phyloP scores from a whole-genome alignment of 2,329 filamentous ascomycete species.

The Talaromyces marneffei region DNA sequence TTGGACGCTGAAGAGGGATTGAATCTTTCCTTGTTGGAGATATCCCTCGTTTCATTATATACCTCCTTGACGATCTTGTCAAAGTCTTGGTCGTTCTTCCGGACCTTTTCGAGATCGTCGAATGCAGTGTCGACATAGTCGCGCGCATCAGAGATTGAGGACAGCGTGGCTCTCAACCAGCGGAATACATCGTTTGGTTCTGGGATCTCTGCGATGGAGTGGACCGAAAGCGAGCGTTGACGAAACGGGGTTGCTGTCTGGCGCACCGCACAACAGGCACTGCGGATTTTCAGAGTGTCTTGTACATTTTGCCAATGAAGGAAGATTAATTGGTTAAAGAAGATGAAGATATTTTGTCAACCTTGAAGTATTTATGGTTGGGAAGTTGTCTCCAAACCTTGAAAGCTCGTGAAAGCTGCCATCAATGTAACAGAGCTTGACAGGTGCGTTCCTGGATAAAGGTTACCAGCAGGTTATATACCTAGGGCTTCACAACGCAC shows the following conservation, averaged over 20 bases:
- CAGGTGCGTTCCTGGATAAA: neutral
- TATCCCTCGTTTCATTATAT: neutral
- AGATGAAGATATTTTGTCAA: neutral
- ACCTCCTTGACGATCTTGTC: neutral
- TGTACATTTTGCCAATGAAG: neutral
- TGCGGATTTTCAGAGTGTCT: neutral
- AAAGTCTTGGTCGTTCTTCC: neutral
- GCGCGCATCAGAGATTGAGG: neutral
- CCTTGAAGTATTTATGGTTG: neutral
- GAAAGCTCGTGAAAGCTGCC: neutral
- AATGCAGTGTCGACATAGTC: neutral
- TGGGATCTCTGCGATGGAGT: neutral
- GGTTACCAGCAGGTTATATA: neutral
- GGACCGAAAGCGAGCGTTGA: neutral
- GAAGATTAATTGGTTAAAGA: neutral
- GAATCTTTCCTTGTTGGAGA: neutral
- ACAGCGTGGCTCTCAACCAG: slow-evolving; percentile 2
- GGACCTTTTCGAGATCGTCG: slow-evolving; percentile 2
- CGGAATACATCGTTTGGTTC: neutral
- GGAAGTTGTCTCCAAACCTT: neutral
- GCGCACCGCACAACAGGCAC: neutral
- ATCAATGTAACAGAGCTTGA: neutral
- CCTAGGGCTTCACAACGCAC: neutral
- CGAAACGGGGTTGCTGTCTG: neutral
- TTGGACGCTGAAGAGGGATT: neutral